Conservation (phyloP, 2,329 filamentous ascomycete species). For the Colletotrichum sp. region DNA sequence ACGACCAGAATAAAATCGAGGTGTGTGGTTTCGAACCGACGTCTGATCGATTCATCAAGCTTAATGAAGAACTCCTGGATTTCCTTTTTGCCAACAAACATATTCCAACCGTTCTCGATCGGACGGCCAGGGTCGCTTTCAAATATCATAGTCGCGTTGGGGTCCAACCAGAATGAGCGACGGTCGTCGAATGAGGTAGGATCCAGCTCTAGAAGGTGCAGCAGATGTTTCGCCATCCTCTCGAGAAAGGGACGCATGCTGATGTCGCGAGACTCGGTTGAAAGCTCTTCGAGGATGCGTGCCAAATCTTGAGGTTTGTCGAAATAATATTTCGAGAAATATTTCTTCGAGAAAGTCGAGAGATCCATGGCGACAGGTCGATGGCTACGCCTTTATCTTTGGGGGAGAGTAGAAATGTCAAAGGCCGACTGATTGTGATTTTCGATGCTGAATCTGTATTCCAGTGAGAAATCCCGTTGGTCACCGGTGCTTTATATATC, state of each 20-base stretch:
- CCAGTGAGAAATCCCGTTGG: neutral
- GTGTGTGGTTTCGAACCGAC: neutral
- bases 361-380: neutral
- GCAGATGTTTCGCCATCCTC: neutral
- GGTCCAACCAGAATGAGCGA: neutral
- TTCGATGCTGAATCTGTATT: neutral
- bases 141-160: neutral
- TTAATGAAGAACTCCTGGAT: neutral
- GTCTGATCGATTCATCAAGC: neutral
- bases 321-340: neutral
- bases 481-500: neutral
- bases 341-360: neutral
- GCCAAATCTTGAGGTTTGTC: neutral
- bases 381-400: neutral
- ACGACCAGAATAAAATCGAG: neutral
- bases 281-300: neutral
- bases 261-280: neutral
- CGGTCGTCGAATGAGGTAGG: neutral
- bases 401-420: neutral
- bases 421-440: neutral
- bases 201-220: neutral
- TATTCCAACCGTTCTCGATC: neutral
- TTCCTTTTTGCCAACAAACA: neutral
- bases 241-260: neutral
- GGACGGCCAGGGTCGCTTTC: neutral